phyloP scores from a whole-genome alignment of 495 filamentous ascomycete genomes.

The Halenospora varia region DNA sequence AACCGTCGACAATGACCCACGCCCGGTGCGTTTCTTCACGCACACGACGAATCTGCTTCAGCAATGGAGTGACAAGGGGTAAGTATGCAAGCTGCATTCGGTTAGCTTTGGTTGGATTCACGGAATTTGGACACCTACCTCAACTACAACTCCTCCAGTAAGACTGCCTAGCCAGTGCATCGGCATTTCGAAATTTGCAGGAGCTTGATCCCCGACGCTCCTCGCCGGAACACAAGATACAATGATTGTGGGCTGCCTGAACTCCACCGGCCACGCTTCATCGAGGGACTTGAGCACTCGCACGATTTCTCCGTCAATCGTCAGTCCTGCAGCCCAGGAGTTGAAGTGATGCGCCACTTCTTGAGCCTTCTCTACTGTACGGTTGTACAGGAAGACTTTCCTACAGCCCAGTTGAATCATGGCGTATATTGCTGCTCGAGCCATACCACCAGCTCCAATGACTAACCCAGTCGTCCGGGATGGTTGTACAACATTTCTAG shows the following conservation, averaged over 20 bases:
- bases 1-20: conserved; percentile 76
- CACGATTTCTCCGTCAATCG: conserved; percentile 47
- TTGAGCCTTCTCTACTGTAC: conserved; percentile 53
- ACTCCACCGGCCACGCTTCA: conserved; percentile 61
- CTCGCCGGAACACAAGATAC: conserved; percentile 73
- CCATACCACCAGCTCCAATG: conserved; percentile 80
- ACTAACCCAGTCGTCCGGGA: conserved; percentile 65
- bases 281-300: conserved; percentile 54
- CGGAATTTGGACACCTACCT: conserved; percentile 39
- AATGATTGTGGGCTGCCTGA: conserved; percentile 67
- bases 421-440: conserved; percentile 73
- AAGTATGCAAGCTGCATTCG: conserved; percentile 62
- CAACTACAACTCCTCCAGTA: conserved; percentile 77
- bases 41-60: conserved; percentile 57
- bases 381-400: conserved; percentile 75
- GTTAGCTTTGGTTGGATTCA: background rate
- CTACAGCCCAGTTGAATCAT: conserved; percentile 73
- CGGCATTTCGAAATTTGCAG: conserved; percentile 74
- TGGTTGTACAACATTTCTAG: conserved; percentile 70
- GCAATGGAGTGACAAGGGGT: conserved; percentile 65
- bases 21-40: conserved; percentile 56
- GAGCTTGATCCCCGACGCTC: conserved; percentile 54
- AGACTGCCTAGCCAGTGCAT: conserved; percentile 68
- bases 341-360: conserved; percentile 73
- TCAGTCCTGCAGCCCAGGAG: conserved; percentile 43